Conservation (phyloP, 1,284 basidiomycete genomes). For the Cryptococcus wingfieldii region DNA sequence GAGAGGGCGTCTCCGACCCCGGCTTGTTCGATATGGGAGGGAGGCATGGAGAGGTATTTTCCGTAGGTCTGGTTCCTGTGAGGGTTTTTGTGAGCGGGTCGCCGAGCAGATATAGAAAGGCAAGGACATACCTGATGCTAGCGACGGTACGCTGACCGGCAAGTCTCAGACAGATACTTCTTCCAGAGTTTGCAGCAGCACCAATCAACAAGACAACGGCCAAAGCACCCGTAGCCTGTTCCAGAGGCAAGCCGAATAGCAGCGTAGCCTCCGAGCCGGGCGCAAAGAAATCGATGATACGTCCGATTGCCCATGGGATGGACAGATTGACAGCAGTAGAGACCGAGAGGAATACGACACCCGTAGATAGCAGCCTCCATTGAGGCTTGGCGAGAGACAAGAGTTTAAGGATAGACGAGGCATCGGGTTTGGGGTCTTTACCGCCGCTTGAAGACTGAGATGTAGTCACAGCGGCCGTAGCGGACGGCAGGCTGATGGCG, state of each 20-base stretch:
- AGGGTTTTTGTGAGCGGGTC: neutral
- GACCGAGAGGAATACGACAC: slow-evolving; percentile 34
- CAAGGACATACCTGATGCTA: slow-evolving; percentile 33
- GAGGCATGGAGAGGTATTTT: slow-evolving; percentile 43
- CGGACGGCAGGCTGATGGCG: slow-evolving; percentile 14
- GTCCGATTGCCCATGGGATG: slow-evolving; percentile 43
- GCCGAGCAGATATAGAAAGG: neutral
- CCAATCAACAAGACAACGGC: slow-evolving; percentile 35
- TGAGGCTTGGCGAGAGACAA: slow-evolving; percentile 43
- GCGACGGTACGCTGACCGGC: slow-evolving; percentile 46
- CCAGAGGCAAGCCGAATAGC: slow-evolving; percentile 43
- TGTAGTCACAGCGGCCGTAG: slow-evolving; percentile 10
- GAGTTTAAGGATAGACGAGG: slow-evolving; percentile 40
- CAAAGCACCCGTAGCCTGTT: slow-evolving; percentile 35
- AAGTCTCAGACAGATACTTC: slow-evolving; percentile 39
- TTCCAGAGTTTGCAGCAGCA: slow-evolving; percentile 41
- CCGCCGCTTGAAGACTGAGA: slow-evolving; percentile 1
- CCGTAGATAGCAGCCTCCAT: slow-evolving; percentile 37
- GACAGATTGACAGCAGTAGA: slow-evolving; percentile 42
- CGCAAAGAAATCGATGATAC: slow-evolving; percentile 47
- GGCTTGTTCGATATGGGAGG: slow-evolving; percentile 44
- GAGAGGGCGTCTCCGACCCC: slow-evolving; percentile 47
- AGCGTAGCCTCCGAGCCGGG: slow-evolving; percentile 40
- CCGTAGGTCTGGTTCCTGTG: slow-evolving; percentile 42
- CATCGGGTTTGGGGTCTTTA: slow-evolving; percentile 30